Conservation (phyloP, 1,284 basidiomycete species). For the Cerioporus squamosus region DNA sequence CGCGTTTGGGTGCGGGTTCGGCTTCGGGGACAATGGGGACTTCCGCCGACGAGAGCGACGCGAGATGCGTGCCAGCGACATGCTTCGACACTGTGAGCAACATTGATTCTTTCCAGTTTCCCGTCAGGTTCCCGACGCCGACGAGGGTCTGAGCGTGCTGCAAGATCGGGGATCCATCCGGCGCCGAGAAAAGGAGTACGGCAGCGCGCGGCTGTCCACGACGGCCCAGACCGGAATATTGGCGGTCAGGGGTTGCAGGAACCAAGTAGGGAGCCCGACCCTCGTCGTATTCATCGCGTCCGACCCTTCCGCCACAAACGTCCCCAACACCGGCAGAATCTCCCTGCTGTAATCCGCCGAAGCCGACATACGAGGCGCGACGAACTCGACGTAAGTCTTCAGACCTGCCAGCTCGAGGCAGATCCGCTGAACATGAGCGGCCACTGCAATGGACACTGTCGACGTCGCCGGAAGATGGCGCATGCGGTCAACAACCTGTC, state of each 20-base stretch:
- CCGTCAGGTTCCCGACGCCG: background rate
- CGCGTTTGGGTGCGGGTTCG: background rate
- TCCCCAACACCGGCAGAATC: background rate
- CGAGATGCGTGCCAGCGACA: background rate
- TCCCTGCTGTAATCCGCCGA: background rate
- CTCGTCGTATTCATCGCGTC: background rate
- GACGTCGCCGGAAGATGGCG: background rate
- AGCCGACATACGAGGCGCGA: background rate
- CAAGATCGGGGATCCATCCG: background rate
- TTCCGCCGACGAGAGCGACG: background rate
- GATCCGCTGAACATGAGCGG: conserved; percentile 1
- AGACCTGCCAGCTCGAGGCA: background rate
- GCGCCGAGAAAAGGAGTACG: background rate
- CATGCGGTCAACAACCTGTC: background rate
- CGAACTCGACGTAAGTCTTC: background rate
- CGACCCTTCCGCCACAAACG: background rate
- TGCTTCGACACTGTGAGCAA: background rate
- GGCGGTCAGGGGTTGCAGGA: background rate
- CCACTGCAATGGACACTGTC: background rate
- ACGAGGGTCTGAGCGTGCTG: background rate
- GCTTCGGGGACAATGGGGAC: background rate
- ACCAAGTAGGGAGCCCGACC: conserved; percentile 1
- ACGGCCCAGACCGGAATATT: background rate
- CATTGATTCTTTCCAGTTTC: background rate
- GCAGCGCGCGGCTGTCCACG: background rate